Evolutionary conservation across 1,284 basidiomycete species (phyloP).

Genomic region (Papiliotrema terrestris): DNA sequence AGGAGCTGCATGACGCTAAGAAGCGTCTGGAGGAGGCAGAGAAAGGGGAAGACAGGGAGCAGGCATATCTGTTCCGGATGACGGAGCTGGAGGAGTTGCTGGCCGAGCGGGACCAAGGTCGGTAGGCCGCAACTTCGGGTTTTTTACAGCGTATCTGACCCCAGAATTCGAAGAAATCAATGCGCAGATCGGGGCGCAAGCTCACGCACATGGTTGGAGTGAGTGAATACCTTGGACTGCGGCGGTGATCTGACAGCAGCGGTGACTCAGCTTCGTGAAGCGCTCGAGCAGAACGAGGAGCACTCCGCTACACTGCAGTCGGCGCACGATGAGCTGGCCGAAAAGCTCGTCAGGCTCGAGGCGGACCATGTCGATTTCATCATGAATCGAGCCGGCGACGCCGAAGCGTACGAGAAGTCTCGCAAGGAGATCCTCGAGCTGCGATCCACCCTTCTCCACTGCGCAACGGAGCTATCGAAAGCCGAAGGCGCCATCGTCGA

Average conservation of each 20-base stretch:
- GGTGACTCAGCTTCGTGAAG: conserved; percentile 18
- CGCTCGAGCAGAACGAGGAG: conserved; percentile 26
- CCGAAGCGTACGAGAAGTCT: not conserved
- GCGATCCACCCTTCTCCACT: too few species aligned
- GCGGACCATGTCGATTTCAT: conserved; percentile 2
- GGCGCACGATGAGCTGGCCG: conserved; percentile 11
- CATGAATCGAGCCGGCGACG: not conserved
- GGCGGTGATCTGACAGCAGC: conserved; percentile 10
- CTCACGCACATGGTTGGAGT: not conserved
- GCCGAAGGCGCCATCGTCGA: not conserved
- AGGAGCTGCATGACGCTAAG: conserved; percentile 7
- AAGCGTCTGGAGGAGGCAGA: not conserved
- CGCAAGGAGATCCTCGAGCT: not conserved
- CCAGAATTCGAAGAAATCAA: not conserved
- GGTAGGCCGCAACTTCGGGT: not conserved
- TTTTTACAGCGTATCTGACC: not conserved
- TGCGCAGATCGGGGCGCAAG: not conserved
- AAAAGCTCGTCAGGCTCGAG: not conserved
- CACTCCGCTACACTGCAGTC: conserved; percentile 20
- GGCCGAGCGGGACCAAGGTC: conserved; percentile 6
- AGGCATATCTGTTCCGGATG: not conserved
- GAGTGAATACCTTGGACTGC: not conserved
- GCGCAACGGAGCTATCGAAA: not conserved
- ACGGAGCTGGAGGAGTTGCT: conserved; percentile 7
- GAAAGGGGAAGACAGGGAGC: not conserved